Evolutionary conservation across 371 early-diverging fungal species (phyloP).

Genomic region (Mortierella sp.): DNA sequence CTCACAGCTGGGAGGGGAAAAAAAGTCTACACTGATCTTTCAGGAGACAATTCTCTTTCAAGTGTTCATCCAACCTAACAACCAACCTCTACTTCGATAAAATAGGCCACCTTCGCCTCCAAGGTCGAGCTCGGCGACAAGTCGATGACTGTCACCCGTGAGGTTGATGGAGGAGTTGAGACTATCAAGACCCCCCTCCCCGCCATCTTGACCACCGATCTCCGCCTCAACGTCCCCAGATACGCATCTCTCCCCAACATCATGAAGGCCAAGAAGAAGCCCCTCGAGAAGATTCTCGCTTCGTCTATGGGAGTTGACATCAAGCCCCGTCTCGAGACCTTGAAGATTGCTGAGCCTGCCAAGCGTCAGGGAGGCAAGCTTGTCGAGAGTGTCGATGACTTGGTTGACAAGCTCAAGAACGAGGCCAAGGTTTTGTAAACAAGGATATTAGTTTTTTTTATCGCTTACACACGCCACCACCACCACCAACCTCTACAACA

Average conservation of each 20-base stretch:
- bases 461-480: not conserved
- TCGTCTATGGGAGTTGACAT: conserved; percentile 91
- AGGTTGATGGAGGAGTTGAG: conserved; percentile 98
- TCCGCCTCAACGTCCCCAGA: conserved; percentile 97
- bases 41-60: not conserved
- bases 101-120: conserved; percentile 95
- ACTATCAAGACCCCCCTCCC: conserved; percentile 90
- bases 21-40: not conserved
- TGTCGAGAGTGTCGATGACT: conserved; percentile 95
- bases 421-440: conserved; percentile 69
- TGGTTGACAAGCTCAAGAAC: conserved; percentile 91
- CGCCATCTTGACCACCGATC: conserved; percentile 96
- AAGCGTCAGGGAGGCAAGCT: conserved; percentile 95
- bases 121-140: conserved; percentile 88
- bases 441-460: not conserved
- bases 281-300: conserved; percentile 85
- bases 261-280: conserved; percentile 99
- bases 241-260: conserved; percentile 96
- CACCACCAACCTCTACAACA: not conserved
- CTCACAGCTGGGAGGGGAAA: not conserved
- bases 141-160: conserved; percentile 88
- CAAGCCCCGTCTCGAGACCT: conserved; percentile 83
- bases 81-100: not conserved
- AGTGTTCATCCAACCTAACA: not conserved
- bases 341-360: conserved; percentile 95